These are phyloP conservation scores for Peronospora tabacina DNA, from an alignment of 352 stramenopile genomes.

Conservation along the genomic window DNA sequence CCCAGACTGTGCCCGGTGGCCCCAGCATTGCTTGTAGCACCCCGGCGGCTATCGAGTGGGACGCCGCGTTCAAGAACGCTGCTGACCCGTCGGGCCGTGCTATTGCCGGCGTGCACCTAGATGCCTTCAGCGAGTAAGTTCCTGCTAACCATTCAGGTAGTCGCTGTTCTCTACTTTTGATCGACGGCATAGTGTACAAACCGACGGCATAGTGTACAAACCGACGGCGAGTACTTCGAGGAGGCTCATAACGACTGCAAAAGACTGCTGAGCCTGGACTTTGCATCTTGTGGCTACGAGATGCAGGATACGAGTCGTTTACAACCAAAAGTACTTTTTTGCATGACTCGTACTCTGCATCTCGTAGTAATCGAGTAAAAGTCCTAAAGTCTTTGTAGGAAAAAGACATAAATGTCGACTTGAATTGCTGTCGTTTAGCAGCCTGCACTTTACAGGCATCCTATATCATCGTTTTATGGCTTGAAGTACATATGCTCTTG, in stretches of 20 bases:
- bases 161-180: too few species aligned
- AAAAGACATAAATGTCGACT: slow-evolving; percentile 3
- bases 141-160: slow-evolving; percentile 1
- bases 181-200: too few species aligned
- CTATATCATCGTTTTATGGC: slow-evolving; percentile 24
- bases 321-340: too few species aligned
- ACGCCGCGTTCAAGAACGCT: slow-evolving; percentile 90
- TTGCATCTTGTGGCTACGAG: too few species aligned
- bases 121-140: slow-evolving; percentile 77
- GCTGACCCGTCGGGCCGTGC: slow-evolving; percentile 93
- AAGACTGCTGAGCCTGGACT: too few species aligned
- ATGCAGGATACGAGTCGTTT: too few species aligned
- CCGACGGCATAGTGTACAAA: too few species aligned
- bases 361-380: too few species aligned
- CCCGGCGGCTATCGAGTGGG: slow-evolving; percentile 96
- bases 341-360: too few species aligned
- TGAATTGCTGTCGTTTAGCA: slow-evolving; percentile 30
- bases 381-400: too few species aligned
- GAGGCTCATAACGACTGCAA: too few species aligned
- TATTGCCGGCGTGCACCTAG: slow-evolving; percentile 92
- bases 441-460: slow-evolving; percentile 20
- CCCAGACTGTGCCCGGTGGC: slow-evolving; percentile 94
- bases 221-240: too few species aligned
- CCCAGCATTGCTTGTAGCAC: slow-evolving; percentile 98
- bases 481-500: slow-evolving; percentile 7